Evolutionary conservation across 2,329 filamentous ascomycete species (phyloP), one percentile per base, ranked within the genome.

Genomic region (Apiospora phragmitis): DNA sequence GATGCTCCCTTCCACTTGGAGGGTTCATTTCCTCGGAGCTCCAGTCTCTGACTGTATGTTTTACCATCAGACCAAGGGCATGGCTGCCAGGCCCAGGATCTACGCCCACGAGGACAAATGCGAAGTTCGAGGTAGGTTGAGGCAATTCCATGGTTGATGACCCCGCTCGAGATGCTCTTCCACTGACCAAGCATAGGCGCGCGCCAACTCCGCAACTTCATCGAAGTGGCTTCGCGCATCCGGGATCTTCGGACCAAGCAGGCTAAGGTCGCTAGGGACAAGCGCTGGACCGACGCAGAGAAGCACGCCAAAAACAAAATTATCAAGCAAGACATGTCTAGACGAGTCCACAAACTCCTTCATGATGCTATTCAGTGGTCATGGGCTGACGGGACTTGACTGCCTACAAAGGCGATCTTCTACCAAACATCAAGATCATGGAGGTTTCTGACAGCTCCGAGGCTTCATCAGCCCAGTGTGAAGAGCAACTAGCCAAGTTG

Each of bases 1-100:
- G 2, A 71, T 79, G n/a, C 76, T 80, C 74, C 78, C 78, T 24
- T 75, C 76, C 8, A 77, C 75, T 45, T 80, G 79, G 79, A 73
- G 69, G 71, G 75, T 78, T 74, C 75, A 78, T 70, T 77, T 80
- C 68, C 74, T 74, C 59, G 78, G 78, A 24, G 75, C 78, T 47
- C 78, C 78, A 51, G 70, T 79, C 26, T 77, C 79, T 7, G 74
- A 78, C 35, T 73, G 74, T 24, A 72, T 80, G 29, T 80, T 78
- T 70, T 80, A 80, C 65, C 41, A 69, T 51, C 73, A 77, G 69
- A 75, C 71, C 18, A 76, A 76, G 65, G 38, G 69, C 9, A 72
- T 67, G 45, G 77, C 74, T 65, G 41, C 45, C 29, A 76, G 78
- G 32, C 79, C 79, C 12, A 75, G 76, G 68, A 79, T 80, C 70